phyloP scores from a whole-genome alignment of 306 rosid genomes.

The Citrullus mucosospermus region DNA sequence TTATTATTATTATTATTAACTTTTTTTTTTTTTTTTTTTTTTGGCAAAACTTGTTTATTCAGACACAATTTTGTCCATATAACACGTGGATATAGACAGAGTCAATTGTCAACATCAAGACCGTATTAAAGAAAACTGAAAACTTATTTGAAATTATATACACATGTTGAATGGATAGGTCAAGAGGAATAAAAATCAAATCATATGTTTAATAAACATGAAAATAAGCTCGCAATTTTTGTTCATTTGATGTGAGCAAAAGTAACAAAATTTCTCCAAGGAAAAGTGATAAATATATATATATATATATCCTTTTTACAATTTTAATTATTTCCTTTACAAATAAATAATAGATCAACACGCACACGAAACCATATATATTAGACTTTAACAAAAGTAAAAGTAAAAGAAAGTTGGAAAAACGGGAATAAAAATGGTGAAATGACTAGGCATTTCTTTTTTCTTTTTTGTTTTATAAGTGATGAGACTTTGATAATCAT shows the following conservation, averaged over 20 bases:
- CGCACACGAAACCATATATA: neutral
- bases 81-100: neutral
- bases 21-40: too few species aligned
- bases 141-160: neutral
- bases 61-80: neutral
- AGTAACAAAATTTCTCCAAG: neutral
- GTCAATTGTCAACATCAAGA: neutral
- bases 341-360: neutral
- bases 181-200: neutral
- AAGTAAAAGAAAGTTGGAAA: neutral
- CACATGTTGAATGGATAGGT: neutral
- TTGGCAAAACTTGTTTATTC: neutral
- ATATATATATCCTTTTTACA: neutral
- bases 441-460: neutral
- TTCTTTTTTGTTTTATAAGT: neutral
- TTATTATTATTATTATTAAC: too few species aligned
- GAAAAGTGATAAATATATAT: neutral
- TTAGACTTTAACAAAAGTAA: neutral
- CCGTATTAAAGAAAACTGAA: neutral
- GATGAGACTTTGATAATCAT: neutral
- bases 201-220: neutral
- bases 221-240: neutral
- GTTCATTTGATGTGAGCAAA: neutral
- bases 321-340: neutral
- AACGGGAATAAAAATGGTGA: neutral